Evolutionary conservation across 371 early-diverging fungal species (phyloP), one percentile per base, ranked within the genome.

Genomic region (Rhizopus arrhizus): DNA sequence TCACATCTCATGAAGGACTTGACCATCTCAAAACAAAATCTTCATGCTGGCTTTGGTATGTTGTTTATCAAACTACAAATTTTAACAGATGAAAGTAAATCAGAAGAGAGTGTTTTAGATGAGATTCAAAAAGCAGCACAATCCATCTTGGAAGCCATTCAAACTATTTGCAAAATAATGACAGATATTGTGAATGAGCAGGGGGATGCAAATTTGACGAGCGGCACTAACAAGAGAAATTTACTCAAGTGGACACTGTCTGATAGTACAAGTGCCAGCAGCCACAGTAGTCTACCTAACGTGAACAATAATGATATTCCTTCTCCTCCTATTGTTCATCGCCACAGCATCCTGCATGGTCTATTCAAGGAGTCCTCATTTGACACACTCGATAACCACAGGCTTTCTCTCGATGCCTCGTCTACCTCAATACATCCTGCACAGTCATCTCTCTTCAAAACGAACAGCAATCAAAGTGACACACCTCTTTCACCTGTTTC

Each of bases 31-130:
- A 70, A 72, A 36, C 86, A 89, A 47, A 63, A 63, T 3, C 60
- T 91, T 15, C 87, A 85, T 67, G 88, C 90, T 61, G 78, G 80
- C 16, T 76, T 91, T 15, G 87, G 90, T 0, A 66, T 77, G 0
- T 68, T 91, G 32, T 86, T 91, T 46, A 85, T 80, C 66, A 77
- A 83, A 6, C 77, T 88, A 35, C 88, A 88, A 55, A 67, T 72
- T 36, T 79, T 87, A 28, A 88, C 88, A 1, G 73, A 86, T 60
- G 73, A 85, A 36, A 34, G 53, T 40, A 49, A 74, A 3, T 15
- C 68, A 0, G 45, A 64, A 3, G 59, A 36, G 2, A 36, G 56
- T 1, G 51, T 67, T 2, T 7, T 28, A 8, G 68, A 69, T 5
- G 8, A 48, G 3, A 62, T 77, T 61, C 61, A 65, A 16, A 9